Conservation (phyloP, 768 basidiomycete genomes). For the Serendipita sp. region DNA sequence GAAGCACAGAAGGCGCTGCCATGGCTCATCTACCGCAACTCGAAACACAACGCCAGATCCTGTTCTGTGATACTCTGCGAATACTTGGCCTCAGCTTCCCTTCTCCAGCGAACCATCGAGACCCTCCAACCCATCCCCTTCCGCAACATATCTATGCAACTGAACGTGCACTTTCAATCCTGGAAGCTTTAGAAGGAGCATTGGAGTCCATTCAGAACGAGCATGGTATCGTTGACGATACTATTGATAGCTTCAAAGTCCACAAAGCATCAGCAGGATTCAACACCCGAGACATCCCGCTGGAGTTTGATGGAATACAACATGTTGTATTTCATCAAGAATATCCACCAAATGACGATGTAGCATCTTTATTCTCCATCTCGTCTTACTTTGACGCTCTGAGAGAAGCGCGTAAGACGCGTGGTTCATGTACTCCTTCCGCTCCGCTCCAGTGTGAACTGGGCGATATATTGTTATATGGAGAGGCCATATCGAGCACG, state of each 20-base stretch:
- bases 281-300: too few relatives aligned
- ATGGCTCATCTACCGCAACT: conserved; percentile 10
- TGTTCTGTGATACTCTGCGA: conserved; percentile 22
- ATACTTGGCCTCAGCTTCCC: conserved; percentile 25
- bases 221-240: conserved; percentile 28
- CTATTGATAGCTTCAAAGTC: conserved; percentile 44
- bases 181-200: conserved; percentile 11
- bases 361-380: conserved; percentile 7
- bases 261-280: conserved; percentile 27
- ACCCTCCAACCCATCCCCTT: conserved; percentile 26
- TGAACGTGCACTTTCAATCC: conserved; percentile 26
- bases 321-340: neutral
- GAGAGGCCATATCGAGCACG: conserved; percentile 82
- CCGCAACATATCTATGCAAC: conserved; percentile 41
- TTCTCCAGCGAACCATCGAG: conserved; percentile 23
- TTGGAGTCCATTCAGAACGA: conserved; percentile 22
- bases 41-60: conserved; percentile 18
- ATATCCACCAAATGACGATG: conserved; percentile 27
- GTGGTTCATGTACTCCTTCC: neutral
- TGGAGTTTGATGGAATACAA: neutral
- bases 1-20: conserved; percentile 12
- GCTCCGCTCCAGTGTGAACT: conserved; percentile 22
- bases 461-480: conserved; percentile 71
- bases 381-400: conserved; percentile 3
- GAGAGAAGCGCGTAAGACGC: neutral